Evolutionary conservation across 1,284 basidiomycete genomes (phyloP).

Genomic region (Rhodotorula sp.): DNA sequence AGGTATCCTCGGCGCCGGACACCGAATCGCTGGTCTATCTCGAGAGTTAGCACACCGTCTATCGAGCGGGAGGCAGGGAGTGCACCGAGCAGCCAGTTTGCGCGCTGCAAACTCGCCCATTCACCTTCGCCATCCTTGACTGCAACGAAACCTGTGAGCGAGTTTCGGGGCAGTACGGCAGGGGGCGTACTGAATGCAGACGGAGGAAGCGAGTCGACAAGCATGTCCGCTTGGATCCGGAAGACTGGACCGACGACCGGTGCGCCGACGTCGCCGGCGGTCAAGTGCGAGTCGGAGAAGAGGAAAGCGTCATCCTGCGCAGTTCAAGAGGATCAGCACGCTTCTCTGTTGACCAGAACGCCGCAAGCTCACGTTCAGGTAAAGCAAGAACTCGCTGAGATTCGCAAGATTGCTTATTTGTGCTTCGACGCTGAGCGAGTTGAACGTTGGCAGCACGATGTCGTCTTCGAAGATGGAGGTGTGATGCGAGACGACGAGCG

Average conservation of each 20-base stretch:
- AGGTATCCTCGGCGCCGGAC: constrained; percentile 27
- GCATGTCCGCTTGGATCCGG: constrained; percentile 23
- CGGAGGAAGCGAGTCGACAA: not conserved
- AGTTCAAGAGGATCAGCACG: no score
- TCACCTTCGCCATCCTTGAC: constrained; percentile 18
- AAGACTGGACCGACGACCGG: constrained; percentile 31
- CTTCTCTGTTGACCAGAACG: no score
- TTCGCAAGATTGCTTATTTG: constrained; percentile 27
- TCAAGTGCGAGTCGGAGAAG: constrained; percentile 2
- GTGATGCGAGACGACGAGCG: constrained; percentile 23
- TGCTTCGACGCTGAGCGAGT: constrained; percentile 39
- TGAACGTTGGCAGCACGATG: constrained; percentile 27
- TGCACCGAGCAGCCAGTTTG: constrained; percentile 24
- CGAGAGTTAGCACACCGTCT: not conserved
- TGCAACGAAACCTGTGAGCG: not conserved
- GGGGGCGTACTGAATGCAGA: not conserved
- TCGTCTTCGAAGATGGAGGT: constrained; percentile 20
- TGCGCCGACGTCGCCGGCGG: constrained; percentile 19
- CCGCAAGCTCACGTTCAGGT: constrained; percentile 33
- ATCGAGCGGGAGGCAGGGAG: not conserved
- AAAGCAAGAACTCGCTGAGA: constrained; percentile 26
- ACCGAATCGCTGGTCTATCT: constrained; percentile 34
- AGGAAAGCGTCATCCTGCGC: constrained; percentile 21
- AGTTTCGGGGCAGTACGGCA: not conserved
- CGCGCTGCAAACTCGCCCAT: constrained; percentile 19